These are phyloP conservation scores for Gossypium anomalum DNA, from an alignment of 345 rosid species.

Conservation along the genomic window DNA sequence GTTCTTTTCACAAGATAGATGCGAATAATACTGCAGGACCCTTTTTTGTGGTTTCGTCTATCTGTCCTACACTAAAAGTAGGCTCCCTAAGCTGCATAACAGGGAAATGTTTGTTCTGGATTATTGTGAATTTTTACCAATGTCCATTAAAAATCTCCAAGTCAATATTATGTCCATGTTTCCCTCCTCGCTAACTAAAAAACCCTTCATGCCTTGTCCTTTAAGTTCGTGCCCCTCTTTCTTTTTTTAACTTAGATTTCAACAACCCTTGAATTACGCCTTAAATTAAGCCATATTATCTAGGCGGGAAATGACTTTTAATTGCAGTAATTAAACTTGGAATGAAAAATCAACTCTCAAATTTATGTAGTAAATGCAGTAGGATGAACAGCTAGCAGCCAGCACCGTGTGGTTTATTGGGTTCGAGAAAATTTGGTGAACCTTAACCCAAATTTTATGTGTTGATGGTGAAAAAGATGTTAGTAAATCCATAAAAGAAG, in stretches of 20 bases:
- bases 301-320: constrained; percentile 18
- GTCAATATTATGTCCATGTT: constrained; percentile 37
- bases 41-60: neutral
- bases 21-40: neutral
- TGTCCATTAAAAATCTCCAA: neutral
- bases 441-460: constrained; percentile 1
- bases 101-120: constrained; percentile 13
- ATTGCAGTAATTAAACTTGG: neutral
- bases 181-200: constrained; percentile 26
- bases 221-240: constrained; percentile 3
- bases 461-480: constrained; percentile 6
- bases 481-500: constrained; percentile 1
- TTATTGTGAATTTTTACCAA: constrained; percentile 1
- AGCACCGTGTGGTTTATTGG: too few species aligned
- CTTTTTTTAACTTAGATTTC: constrained; percentile 13
- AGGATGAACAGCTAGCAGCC: neutral
- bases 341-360: neutral
- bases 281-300: constrained; percentile 34
- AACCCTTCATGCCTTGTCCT: constrained; percentile 13
- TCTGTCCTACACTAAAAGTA: too few species aligned
- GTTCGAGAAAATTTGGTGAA: neutral
- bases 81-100: neutral
- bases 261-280: constrained; percentile 53
- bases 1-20: neutral
- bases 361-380: neutral